These are phyloP conservation scores for Yamadazyma dushanensis DNA, from an alignment of 1,139 yeast species.

Conservation along the genomic window DNA sequence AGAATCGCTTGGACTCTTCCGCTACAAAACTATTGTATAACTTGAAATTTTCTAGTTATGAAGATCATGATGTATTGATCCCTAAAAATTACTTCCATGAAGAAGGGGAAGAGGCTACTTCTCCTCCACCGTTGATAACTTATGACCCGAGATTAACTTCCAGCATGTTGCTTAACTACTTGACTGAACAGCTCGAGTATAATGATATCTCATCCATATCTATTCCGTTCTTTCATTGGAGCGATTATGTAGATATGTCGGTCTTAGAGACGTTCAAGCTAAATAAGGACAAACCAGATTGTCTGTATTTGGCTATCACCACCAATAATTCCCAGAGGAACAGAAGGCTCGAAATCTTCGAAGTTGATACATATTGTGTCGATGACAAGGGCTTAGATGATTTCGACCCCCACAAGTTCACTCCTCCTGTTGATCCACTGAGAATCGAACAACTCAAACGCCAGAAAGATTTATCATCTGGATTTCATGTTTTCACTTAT, in stretches of 20 bases:
- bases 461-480: constrained; percentile 20
- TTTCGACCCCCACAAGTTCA: constrained; percentile 4
- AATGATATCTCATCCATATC: constrained; percentile 6
- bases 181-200: constrained; percentile 14
- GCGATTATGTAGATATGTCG: constrained; percentile 34
- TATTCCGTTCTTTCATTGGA: constrained; percentile 36
- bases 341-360: constrained; percentile 18
- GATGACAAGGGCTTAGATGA: constrained; percentile 26
- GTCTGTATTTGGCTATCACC: constrained; percentile 25
- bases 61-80: constrained; percentile 3
- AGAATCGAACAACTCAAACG: constrained; percentile 7
- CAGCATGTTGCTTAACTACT: constrained; percentile 24
- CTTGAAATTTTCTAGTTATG: neutral
- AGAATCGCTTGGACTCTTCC: constrained; percentile 5
- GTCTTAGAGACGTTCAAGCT: constrained; percentile 21
- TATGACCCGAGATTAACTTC: constrained; percentile 38
- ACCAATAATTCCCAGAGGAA: constrained; percentile 18
- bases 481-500: constrained; percentile 39
- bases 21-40: constrained; percentile 1
- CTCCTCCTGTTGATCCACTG: constrained; percentile 4
- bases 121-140: constrained; percentile 16
- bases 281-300: constrained; percentile 18
- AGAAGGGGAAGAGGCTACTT: constrained; percentile 6
- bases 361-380: constrained; percentile 26
- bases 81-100: constrained; percentile 10